Percentiles rank a stretch among this genome's conserved stretches.
Evolutionary conservation across 2,329 filamentous ascomycete species (phyloP).

Genomic region (Exophiala spinifera): DNA sequence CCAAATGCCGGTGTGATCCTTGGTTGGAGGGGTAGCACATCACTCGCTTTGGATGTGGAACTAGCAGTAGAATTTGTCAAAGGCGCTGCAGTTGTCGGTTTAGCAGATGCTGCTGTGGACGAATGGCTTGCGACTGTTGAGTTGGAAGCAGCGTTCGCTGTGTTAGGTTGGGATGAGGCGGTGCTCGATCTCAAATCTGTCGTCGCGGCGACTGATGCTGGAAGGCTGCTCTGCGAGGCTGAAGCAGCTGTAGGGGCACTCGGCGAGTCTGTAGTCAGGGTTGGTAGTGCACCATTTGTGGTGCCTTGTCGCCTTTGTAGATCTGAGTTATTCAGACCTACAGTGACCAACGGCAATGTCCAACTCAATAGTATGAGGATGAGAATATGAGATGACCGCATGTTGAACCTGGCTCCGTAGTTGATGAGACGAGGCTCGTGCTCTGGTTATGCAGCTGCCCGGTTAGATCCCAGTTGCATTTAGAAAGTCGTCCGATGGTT

Average conservation of each 20-base stretch:
- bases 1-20: slow-evolving; percentile 76
- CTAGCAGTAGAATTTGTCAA: slow-evolving; percentile 11
- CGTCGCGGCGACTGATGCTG: not conserved
- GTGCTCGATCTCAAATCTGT: not conserved
- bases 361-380: slow-evolving; percentile 13
- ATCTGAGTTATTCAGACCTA: not conserved
- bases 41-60: slow-evolving; percentile 3
- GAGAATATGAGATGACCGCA: slow-evolving; percentile 10
- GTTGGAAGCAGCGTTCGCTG: slow-evolving; percentile 1
- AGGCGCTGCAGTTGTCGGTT: slow-evolving; percentile 17
- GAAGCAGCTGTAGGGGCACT: slow-evolving; percentile 1
- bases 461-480: slow-evolving; percentile 5
- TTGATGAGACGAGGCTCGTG: not conserved
- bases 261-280: slow-evolving; percentile 11
- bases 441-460: slow-evolving; percentile 1
- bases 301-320: slow-evolving; percentile 17
- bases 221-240: slow-evolving; percentile 1
- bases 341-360: slow-evolving; percentile 1
- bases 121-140: slow-evolving; percentile 4
- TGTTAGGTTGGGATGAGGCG: not conserved
- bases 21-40: slow-evolving; percentile 66
- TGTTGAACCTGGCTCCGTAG: slow-evolving; percentile 2
- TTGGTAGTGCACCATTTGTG: slow-evolving; percentile 10
- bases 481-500: slow-evolving; percentile 6
- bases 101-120: slow-evolving; percentile 14